Evolutionary conservation across 2,329 filamentous ascomycete species (phyloP), one percentile per base, ranked within the genome.

Genomic region (Cladophialophora immunda): DNA sequence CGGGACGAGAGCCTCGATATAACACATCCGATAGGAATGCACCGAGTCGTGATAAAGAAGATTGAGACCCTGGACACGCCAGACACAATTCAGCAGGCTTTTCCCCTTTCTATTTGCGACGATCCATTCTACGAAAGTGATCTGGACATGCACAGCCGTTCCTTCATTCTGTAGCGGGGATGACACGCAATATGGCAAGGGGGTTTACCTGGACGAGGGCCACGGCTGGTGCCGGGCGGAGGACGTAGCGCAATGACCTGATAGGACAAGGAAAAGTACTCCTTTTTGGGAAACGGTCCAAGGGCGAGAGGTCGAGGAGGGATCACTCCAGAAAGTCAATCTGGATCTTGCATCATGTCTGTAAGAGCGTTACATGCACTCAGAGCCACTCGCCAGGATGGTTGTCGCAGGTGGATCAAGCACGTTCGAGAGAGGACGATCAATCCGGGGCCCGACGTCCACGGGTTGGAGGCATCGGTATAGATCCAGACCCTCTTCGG

Each of bases 391-490:
- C 58, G 41, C 22, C 38, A 0, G 87, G 80, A 60, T 85, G 77
- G n/a, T n/a, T 71, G 89, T 86, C 13, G 85, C 82, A 13, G 87
- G 84, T 60, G 83, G 83, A 73, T 90, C 88, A 27, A 87, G 88
- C 54, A 88, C 87, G 72, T 88, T 83, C 32, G 32, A 34, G 32
- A 34, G 6, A 11, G 11, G 30, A 34, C 9, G 34, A 30, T 30
- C 29, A 30, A 30, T 8, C n/a, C n/a, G n/a, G n/a, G n/a, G n/a
- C n/a, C n/a, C n/a, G n/a, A 30, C 29, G 29, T 87, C 87, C 57
- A 90, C 84, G 67, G 38, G n/a, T 30, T 30, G 29, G 8, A 30
- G 29, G 29, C 8, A 30, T 30, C 29, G 38, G 15, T 1, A n/a
- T 6, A 41, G 38, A 41, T 41, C 38, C 38, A 41, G 38, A 19